A percentile compares a stretch with the other conserved stretches of the same genome.
phyloP scores from a whole-genome alignment of 768 basidiomycete genomes.

The Leucosporidium creatinivorum region DNA sequence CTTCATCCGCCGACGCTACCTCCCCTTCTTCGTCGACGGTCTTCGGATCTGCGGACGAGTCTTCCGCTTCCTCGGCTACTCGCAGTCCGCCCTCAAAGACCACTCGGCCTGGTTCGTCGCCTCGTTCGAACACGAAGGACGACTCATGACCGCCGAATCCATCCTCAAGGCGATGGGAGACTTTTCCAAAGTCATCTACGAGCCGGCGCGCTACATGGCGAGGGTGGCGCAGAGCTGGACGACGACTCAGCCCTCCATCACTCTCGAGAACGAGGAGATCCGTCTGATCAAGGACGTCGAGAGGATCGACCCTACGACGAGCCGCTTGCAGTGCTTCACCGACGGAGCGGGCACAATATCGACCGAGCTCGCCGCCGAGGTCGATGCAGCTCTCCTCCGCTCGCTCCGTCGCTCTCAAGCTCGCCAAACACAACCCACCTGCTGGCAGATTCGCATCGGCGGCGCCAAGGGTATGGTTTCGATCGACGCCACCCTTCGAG shows the following conservation, averaged over 20 bases:
- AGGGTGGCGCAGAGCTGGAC: conserved; percentile 32
- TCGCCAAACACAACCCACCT: not conserved
- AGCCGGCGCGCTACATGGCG: conserved; percentile 54
- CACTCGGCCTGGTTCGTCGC: conserved; percentile 49
- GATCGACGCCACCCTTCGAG: conserved; percentile 52
- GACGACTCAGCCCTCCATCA: not conserved
- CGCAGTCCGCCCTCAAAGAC: conserved; percentile 17
- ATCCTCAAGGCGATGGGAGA: conserved; percentile 64
- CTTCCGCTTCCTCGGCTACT: conserved; percentile 24
- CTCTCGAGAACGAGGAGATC: conserved; percentile 1
- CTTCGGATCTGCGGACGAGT: conserved; percentile 43
- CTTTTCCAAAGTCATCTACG: conserved; percentile 68
- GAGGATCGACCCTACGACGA: not conserved
- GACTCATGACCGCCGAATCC: conserved; percentile 50
- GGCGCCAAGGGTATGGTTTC: conserved; percentile 49
- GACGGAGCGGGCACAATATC: conserved; percentile 98
- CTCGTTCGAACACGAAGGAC: conserved; percentile 52
- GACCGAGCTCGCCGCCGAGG: conserved; percentile 91
- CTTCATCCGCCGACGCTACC: conserved; percentile 57
- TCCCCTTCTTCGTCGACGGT: conserved; percentile 50
- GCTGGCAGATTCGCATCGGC: conserved; percentile 41
- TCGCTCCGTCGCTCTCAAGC: conserved; percentile 36
- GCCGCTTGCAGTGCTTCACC: conserved; percentile 51
- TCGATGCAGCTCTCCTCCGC: conserved; percentile 57
- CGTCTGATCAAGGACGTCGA: conserved; percentile 1